These are phyloP conservation scores for Psilocybe tampanensis DNA, from an alignment of 768 basidiomycete species.

Conservation along the genomic window DNA sequence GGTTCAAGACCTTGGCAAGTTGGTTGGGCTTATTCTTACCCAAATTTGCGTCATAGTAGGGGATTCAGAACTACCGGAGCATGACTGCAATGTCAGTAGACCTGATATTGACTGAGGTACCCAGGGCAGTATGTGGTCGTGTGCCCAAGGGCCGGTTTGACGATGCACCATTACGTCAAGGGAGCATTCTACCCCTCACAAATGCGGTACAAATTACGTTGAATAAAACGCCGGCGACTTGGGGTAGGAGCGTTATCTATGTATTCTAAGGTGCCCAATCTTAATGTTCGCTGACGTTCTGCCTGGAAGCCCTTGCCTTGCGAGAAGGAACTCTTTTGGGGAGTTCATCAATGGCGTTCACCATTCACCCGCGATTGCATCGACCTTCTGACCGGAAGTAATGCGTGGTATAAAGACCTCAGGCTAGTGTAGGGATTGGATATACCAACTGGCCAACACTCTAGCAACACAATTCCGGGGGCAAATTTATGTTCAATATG, in stretches of 20 bases:
- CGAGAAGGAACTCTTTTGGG: neutral
- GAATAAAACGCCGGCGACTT: neutral
- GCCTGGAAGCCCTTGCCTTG: neutral
- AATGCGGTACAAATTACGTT: neutral
- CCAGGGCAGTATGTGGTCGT: neutral
- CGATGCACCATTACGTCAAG: neutral
- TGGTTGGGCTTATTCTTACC: no score
- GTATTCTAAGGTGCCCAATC: neutral
- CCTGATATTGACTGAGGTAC: no score
- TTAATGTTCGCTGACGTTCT: neutral
- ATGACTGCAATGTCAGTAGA: no score
- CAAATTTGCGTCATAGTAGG: no score
- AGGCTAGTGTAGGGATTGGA: no score
- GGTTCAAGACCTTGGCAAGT: no score
- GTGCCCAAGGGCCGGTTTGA: neutral
- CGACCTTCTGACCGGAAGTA: neutral
- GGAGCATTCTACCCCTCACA: neutral
- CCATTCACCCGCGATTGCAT: neutral
- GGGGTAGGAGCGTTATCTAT: neutral
- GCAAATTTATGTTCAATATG: neutral
- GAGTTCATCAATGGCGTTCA: neutral
- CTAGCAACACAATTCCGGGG: neutral
- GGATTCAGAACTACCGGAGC: no score
- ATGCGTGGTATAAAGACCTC: neutral
- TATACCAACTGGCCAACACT: no score